A percentile compares a stretch with the other conserved stretches of the same genome.
phyloP scores from a whole-genome alignment of 2,329 filamentous ascomycete species.

The Metarhizium rileyi region DNA sequence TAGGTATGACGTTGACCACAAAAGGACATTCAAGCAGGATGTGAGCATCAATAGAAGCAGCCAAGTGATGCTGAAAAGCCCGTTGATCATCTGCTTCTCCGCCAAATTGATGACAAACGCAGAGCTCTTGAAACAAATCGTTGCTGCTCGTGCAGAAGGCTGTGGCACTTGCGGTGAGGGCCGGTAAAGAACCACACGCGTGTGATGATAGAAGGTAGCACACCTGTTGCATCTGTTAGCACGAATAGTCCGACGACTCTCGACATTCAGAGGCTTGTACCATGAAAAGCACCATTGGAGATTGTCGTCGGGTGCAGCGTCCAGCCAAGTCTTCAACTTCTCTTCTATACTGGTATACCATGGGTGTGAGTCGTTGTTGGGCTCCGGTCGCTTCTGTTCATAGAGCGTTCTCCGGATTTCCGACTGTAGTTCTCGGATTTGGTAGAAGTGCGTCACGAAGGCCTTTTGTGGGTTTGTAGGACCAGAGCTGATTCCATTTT shows the following conservation, averaged over 20 bases:
- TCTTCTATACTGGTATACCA: constrained; percentile 78
- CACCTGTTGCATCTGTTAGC: constrained; percentile 37
- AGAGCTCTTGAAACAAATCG: constrained; percentile 74
- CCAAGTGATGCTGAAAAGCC: constrained; percentile 82
- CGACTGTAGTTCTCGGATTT: constrained; percentile 77
- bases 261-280: constrained; percentile 35
- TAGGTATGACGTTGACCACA: constrained; percentile 85
- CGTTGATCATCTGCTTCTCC: constrained; percentile 65
- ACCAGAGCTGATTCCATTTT: constrained; percentile 61
- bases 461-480: constrained; percentile 74
- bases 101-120: constrained; percentile 74
- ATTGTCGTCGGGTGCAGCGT: constrained; percentile 63
- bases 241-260: background rate
- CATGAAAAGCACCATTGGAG: constrained; percentile 66
- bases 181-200: constrained; percentile 79
- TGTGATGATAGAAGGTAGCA: constrained; percentile 65
- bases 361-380: constrained; percentile 69
- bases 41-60: constrained; percentile 84
- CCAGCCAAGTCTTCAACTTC: constrained; percentile 72
- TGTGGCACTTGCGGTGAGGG: constrained; percentile 88
- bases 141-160: constrained; percentile 69
- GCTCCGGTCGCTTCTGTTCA: constrained; percentile 68
- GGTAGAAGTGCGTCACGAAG: constrained; percentile 86
- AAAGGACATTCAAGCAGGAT: constrained; percentile 81
- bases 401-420: constrained; percentile 84